A percentile compares a stretch with the other conserved stretches of the same genome.
Evolutionary conservation across 1,284 basidiomycete genomes (phyloP).

Genomic region (Laetiporus sulphureus): DNA sequence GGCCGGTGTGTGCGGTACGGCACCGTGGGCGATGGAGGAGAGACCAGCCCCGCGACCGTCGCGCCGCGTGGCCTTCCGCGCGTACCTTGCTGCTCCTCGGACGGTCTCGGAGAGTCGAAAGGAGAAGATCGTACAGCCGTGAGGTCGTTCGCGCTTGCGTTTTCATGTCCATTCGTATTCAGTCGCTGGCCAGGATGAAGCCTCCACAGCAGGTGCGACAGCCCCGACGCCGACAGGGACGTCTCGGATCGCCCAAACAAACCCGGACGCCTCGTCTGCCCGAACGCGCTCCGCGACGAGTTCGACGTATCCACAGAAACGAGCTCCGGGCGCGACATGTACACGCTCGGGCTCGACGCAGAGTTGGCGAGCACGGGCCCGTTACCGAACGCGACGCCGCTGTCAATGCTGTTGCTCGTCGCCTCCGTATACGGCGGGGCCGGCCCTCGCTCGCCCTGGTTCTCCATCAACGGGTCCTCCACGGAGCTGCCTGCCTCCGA

Average conservation of each 20-base stretch:
- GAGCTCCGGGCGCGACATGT: no score
- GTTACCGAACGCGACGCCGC: constrained; percentile 8
- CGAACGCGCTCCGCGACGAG: no score
- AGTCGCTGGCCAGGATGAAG: background rate
- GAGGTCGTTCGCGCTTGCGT: no score
- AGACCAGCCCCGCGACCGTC: constrained; percentile 10
- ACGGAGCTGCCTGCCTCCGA: constrained; percentile 17
- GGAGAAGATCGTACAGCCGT: background rate
- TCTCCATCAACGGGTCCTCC: background rate
- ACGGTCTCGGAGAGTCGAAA: background rate
- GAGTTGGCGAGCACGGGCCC: background rate
- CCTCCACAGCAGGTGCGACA: constrained; percentile 1
- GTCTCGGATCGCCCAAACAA: constrained; percentile 6
- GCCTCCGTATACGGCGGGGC: constrained; percentile 63
- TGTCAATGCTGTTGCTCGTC: constrained; percentile 22
- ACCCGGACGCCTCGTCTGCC: constrained; percentile 1
- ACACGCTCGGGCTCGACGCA: constrained; percentile 1
- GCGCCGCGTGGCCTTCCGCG: constrained; percentile 6
- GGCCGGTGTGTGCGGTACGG: constrained; percentile 17
- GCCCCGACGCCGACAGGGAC: background rate
- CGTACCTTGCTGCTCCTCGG: background rate
- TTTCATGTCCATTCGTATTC: no score
- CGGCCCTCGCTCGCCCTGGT: constrained; percentile 37
- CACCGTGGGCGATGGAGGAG: constrained; percentile 12
- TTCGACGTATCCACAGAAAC: no score